Base-by-base conservation (phyloP, 2,329 filamentous ascomycete species). In the Sporothrix protearum region DNA sequence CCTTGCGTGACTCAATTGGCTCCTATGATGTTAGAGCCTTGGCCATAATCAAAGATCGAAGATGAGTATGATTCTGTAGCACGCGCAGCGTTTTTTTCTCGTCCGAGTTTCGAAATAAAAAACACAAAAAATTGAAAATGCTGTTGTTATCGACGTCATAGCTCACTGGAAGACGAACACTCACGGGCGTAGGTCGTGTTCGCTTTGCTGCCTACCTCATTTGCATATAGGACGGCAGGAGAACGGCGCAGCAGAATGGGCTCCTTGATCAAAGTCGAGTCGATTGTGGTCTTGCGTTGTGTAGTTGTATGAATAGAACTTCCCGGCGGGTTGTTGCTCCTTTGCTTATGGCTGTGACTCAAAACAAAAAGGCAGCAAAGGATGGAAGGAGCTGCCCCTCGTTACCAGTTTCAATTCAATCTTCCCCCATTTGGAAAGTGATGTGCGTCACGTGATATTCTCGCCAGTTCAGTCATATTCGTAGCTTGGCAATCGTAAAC, bases 261-360 rank as follows among this genome's bases (percentile, higher is more conserved):
- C 14, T 57, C 28, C 14, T 57, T 33, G 1, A 30, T 33, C 25
- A 22, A 53, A 12, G 49, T 53, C 7, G 53, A 14, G 33, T 57
- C 7, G 28, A 57, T 33, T 30, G 53, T 57, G 6, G 16, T 33
- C 10, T 19, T 9, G 28, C 5, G 8, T 22, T 16, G 49, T 25
- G 9, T 25, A n/a, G 9, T 25, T 42, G 57, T 39, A 22, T 33
- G 57, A 63, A 63, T 42, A 33, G 57, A n/a, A 63, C 33, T 42
- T 19, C 36, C 57, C 57, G 57, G 57, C 25, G 19, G 10, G 33
- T 42, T 63, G 33, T 42, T 63, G 33, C 3, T 22, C 33, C 57
- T 63, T 63, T 63, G 57, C 57, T 63, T 63, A 63, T 42, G 57
- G 19, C 10, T 39, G 33, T 63, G 57, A 63, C 16, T 63, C 57